Percentiles rank a stretch among this genome's conserved stretches.
These are phyloP conservation scores for Catunica adiposa DNA, from an alignment of 2,329 filamentous ascomycete genomes.

Conservation along the genomic window DNA sequence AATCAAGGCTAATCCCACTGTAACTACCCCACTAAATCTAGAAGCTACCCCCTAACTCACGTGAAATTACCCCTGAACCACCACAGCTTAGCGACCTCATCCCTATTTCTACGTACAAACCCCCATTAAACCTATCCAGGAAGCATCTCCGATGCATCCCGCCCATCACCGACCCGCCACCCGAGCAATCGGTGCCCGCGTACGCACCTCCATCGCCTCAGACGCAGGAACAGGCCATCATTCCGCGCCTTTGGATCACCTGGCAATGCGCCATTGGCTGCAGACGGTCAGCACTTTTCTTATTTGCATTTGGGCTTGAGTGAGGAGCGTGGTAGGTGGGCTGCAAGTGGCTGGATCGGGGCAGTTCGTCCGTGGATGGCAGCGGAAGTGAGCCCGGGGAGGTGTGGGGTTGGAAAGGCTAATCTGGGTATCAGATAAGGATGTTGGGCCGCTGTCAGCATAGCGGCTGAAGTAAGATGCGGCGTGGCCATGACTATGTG, in stretches of 20 bases:
- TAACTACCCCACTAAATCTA: too few relatives aligned
- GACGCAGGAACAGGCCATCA: neutral
- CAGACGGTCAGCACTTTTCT: neutral
- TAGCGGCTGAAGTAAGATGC: too few relatives aligned
- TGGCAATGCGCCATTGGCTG: neutral
- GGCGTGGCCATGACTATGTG: too few relatives aligned
- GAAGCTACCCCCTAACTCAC: too few relatives aligned
- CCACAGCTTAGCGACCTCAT: neutral
- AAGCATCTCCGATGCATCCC: constrained; percentile 6
- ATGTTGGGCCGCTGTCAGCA: too few relatives aligned
- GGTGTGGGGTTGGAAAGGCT: neutral
- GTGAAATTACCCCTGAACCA: neutral
- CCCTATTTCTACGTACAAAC: neutral
- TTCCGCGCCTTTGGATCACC: neutral
- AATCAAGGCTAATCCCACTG: too few relatives aligned
- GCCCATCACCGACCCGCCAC: neutral
- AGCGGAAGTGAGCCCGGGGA: neutral
- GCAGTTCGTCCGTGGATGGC: neutral
- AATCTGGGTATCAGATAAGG: neutral
- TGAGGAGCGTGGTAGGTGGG: neutral
- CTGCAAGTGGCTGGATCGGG: neutral
- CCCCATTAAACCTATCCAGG: constrained; percentile 11
- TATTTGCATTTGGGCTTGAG: neutral
- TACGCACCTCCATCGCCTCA: neutral
- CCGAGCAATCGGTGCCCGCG: neutral